Evolutionary conservation across 116 monocot genomes (phyloP).

Genomic region (Trichopus zeylanicus): DNA sequence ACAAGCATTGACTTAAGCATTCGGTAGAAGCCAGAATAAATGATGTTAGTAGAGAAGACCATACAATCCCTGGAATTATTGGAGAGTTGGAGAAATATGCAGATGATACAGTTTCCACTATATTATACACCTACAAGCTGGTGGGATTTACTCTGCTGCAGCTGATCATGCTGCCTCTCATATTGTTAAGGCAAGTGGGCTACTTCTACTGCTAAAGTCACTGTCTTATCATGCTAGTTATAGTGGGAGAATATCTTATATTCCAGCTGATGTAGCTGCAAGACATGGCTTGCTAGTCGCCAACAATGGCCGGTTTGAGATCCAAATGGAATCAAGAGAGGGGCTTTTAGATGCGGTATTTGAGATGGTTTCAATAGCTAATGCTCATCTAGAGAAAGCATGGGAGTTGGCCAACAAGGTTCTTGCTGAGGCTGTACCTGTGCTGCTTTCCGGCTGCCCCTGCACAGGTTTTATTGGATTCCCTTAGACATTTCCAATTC

Average conservation of each 20-base stretch:
- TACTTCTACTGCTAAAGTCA: constrained; percentile 71
- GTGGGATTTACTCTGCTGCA: constrained; percentile 54
- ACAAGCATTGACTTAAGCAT: constrained; percentile 76
- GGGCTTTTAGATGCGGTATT: constrained; percentile 51
- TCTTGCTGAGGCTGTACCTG: constrained; percentile 39
- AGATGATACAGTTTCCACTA: constrained; percentile 69
- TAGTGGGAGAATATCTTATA: constrained; percentile 43
- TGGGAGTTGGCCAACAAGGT: constrained; percentile 39
- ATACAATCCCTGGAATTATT: constrained; percentile 23
- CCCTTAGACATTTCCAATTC: constrained; percentile 40
- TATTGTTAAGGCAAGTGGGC: constrained; percentile 83
- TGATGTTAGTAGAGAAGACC: constrained; percentile 54
- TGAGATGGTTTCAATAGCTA: constrained; percentile 62
- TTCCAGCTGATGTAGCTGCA: constrained; percentile 60
- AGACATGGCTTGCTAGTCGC: constrained; percentile 46
- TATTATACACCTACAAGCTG: constrained; percentile 79
- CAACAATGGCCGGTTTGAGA: constrained; percentile 29
- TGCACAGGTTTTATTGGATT: constrained; percentile 68
- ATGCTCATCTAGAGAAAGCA: constrained; percentile 59
- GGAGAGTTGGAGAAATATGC: constrained; percentile 68
- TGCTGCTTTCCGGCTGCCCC: constrained; percentile 71
- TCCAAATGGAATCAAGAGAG: constrained; percentile 52
- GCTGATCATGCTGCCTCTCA: constrained; percentile 98
- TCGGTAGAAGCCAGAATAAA: constrained; percentile 72
- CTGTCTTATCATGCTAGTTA: constrained; percentile 62